phyloP scores from a whole-genome alignment of 1,139 yeast genomes.

The Meyerozyma sp. region DNA sequence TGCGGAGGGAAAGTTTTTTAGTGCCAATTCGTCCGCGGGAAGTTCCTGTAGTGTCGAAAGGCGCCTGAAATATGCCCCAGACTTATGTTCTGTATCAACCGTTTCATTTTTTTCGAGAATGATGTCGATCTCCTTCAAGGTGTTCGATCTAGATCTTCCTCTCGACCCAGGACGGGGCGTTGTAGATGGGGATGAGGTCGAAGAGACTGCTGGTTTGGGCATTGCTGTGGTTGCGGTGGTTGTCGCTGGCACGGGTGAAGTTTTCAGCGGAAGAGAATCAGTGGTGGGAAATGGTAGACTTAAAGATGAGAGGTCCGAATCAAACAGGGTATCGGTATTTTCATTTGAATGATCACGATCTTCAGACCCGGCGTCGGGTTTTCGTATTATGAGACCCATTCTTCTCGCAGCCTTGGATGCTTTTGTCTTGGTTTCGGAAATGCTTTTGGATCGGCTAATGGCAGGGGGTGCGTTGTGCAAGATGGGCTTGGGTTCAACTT shows the following conservation, averaged over 20 bases:
- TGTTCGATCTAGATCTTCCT: constrained; percentile 32
- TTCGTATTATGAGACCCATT: constrained; percentile 63
- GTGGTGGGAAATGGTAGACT: constrained; percentile 4
- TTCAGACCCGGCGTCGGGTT: constrained; percentile 20
- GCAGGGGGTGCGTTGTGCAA: constrained; percentile 15
- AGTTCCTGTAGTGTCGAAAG: constrained; percentile 65
- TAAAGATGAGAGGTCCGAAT: background rate
- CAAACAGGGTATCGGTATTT: constrained; percentile 2
- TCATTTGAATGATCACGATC: background rate
- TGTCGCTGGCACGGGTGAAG: constrained; percentile 2
- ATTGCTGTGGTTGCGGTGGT: constrained; percentile 4
- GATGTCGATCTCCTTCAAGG: constrained; percentile 34
- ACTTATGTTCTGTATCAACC: constrained; percentile 43
- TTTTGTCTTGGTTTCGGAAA: constrained; percentile 53
- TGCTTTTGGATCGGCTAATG: constrained; percentile 44
- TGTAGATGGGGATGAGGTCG: constrained; percentile 2
- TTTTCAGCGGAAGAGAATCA: constrained; percentile 3
- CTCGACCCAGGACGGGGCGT: constrained; percentile 13
- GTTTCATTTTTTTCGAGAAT: constrained; percentile 36
- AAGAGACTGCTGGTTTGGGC: constrained; percentile 14
- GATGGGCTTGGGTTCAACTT: constrained; percentile 6
- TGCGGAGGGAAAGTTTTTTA: background rate
- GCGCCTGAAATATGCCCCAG: constrained; percentile 67
- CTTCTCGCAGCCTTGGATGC: constrained; percentile 57
- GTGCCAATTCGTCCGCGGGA: constrained; percentile 26